Percentiles rank a stretch among this genome's conserved stretches.
These are phyloP conservation scores for Bruguiera gymnorhiza DNA, from an alignment of 345 rosid genomes.

Conservation along the genomic window DNA sequence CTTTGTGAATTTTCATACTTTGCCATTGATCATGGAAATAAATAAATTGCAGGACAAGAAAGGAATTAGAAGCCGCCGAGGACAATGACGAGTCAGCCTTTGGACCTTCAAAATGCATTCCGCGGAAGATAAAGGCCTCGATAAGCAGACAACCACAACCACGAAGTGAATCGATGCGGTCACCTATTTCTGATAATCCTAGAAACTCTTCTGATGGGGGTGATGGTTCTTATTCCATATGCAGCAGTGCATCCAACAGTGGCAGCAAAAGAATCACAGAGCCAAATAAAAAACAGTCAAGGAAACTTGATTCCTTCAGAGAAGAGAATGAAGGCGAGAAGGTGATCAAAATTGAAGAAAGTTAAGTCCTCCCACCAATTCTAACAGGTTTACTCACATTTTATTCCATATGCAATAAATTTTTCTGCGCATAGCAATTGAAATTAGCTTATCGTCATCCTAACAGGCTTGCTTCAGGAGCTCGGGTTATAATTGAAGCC, in stretches of 20 bases:
- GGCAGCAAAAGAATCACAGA: constrained; percentile 59
- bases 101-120: constrained; percentile 57
- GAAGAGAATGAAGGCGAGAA: constrained; percentile 48
- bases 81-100: constrained; percentile 44
- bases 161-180: constrained; percentile 59
- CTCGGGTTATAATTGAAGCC: constrained; percentile 87
- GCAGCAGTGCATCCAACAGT: constrained; percentile 28
- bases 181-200: constrained; percentile 60
- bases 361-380: constrained; percentile 46
- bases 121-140: constrained; percentile 56
- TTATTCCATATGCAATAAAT: background rate
- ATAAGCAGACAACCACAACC: constrained; percentile 62
- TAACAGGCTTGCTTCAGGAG: constrained; percentile 99
- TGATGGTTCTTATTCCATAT: constrained; percentile 27
- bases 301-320: constrained; percentile 52
- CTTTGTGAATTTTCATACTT: background rate
- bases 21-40: background rate
- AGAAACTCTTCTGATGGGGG: constrained; percentile 51
- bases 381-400: constrained; percentile 1
- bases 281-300: constrained; percentile 37
- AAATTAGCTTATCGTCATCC: constrained; percentile 9
- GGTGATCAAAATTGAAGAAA: constrained; percentile 84
- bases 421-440: constrained; percentile 1
- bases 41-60: constrained; percentile 46
- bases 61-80: constrained; percentile 48